Evolutionary conservation across 495 filamentous ascomycete genomes (phyloP), one percentile per base, ranked within the genome.

Genomic region (Lasiosphaeria miniovina): DNA sequence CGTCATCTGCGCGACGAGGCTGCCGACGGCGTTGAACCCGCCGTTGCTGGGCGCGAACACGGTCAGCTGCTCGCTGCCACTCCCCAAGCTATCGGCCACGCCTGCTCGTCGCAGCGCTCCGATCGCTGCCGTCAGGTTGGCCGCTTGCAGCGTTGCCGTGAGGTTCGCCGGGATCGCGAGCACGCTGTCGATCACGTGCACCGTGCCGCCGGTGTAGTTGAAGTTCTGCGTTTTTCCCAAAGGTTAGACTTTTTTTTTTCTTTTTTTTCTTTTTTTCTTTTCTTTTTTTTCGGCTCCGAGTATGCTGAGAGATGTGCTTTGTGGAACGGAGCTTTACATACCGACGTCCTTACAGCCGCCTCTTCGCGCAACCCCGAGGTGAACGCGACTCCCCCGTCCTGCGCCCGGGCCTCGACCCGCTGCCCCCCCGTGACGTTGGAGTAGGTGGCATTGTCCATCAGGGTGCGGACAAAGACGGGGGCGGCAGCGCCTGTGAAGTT

Each of bases 181-280:
- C 49, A 85, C 71, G 6, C 61, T 68, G 69, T 90, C 81, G 64
- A 91, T 82, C 49, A 90, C 71, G 67, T 91, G 88, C 36, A 89
- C 74, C 1, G 85, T 78, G 41, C 88, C 88, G 15, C 83, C 80
- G 38, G 75, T 77, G 72, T 88, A 90, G 60, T 77, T 75, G 48
- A 86, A 62, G 67, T 90, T 76, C 79, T 81, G 55, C 4, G 32
- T 55, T 36, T 6, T 36, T 50, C 32, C 51, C n/a, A n/a, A n/a
- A n/a, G n/a, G n/a, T n/a, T n/a, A n/a, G n/a, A n/a, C n/a, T n/a
- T n/a, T n/a, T n/a, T n/a, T n/a, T n/a, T n/a, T n/a, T n/a, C n/a
- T n/a, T n/a, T n/a, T n/a, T n/a, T n/a, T n/a, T n/a, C n/a, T n/a
- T n/a, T n/a, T n/a, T n/a, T n/a, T n/a, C n/a, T n/a, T n/a, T n/a